Evolutionary conservation across 768 basidiomycete genomes (phyloP), one percentile per base, ranked within the genome.

Genomic region (Kondoa subrosea): DNA sequence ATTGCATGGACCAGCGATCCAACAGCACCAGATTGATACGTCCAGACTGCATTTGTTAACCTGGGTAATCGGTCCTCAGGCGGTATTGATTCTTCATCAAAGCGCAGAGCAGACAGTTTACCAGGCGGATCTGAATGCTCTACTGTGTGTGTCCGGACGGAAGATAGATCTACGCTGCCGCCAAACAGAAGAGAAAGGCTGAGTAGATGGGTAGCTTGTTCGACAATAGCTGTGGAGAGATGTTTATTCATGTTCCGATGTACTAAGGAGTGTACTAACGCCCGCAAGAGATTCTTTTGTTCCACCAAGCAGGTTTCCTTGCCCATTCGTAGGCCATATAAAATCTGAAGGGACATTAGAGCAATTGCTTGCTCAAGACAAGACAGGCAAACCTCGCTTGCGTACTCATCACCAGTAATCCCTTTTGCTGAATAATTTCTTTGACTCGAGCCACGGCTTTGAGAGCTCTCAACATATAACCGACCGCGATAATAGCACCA

Each of bases 391-490:
- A 91, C 34, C 87, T 86, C 4, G 91, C 92, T 72, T 91, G 85
- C 34, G 93, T 97, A 60, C 87, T 82, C 93, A 97, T 96, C 63
- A 99, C 91, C 26, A 87, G 87, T 68, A 99, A 82, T 74, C 89
- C 83, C 76, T 96, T 96, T 70, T 93, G 90, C 75, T 88, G 81
- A 76, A 99, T 88, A 77, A 96, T 91, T 69, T 87, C 83, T 79
- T 93, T 92, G 88, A 96, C 93, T 83, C 85, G 86, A 78, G 95
- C 91, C 27, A 93, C 89, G 32, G 87, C 91, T 68, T 87, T 87
- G 74, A 93, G 82, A 79, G 93, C 92, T 71, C 91, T 85, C 70
- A 95, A 80, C 91, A 95, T 95, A 76, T 90, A 91, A 21, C 68
- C 68, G 2, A 25, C 59, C 3, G n/a, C 68, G n/a, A 66, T 65